Base-by-base conservation (phyloP, 495 filamentous ascomycete species). In the Apodospora peruviana region DNA sequence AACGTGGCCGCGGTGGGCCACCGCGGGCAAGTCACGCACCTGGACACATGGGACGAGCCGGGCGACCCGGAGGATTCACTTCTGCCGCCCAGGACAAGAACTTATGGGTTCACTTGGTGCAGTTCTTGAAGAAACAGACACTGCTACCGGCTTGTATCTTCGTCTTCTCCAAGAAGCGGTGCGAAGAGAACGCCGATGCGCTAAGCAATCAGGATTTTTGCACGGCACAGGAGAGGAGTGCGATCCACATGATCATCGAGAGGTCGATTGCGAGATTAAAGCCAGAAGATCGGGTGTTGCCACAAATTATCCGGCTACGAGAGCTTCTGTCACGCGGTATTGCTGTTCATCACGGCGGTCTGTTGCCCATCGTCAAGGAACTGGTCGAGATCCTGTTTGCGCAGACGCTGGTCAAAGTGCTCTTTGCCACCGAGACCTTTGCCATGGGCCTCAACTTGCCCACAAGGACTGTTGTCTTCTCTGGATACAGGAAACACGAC, bases 341-440 rank as follows among this genome's bases (percentile, higher is more conserved):
- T 58, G 93, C 94, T 23, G 93, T 98, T 4, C 93, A 98, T 61
- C 93, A 98, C 68, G 94, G 93, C 52, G 93, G 93, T 44, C 73
- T 98, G 45, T 64, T 98, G 32, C 93, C 93, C 7, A 98, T 98
- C 60, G 91, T 97, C 50, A 98, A 98, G 68, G 93, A 98, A 68
- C 79, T 96, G 24, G 93, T 98, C 5, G 93, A 98, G 69, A 96
- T 98, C 47, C 69, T 98, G 20, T 98, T 98, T 59, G 93, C 93
- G 0, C 87, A 84, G 62, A 93, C 91, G 0, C 64, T 98, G 45
- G 94, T 98, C 24, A 98, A 97, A 65, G 86, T 97, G 12, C 78
- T 98, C 14, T 98, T 98, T 59, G 93, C 93, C 1, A 98, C 93
- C 0, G 93, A 98, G 64, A 98, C 93, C 0, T 98, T 98, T 67